Base-by-base conservation (phyloP, 495 filamentous ascomycete species). In the Penicillium flavigenum region DNA sequence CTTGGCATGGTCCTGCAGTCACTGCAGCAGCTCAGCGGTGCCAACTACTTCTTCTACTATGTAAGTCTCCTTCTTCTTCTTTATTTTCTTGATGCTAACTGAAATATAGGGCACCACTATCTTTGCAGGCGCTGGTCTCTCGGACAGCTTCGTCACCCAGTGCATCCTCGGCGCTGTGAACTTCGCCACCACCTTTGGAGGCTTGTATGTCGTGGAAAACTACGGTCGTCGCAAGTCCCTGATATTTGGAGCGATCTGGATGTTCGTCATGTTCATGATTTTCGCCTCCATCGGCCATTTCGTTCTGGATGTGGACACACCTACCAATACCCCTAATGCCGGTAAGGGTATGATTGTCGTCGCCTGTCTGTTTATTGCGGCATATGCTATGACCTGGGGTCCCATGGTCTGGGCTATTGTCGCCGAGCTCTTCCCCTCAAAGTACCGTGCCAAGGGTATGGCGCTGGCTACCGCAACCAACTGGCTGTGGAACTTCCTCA, bases 401-500 rank as follows among this genome's bases (percentile, higher is more conserved):
- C 91, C 90, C 3, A 86, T 91, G 59, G 76, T 90, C 20, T 94
- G 90, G 90, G 80, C 86, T 19, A 85, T 90, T 31, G 81, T 84
- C 11, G 88, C 86, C 9, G 90, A 96, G 71, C 81, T 93, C 41
- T 95, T 89, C 71, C 90, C 91, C 7, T 81, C 83, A 44, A 78
- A 84, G 51, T 90, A 89, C 64, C 83, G 89, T 46, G 87, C 88
- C 9, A 82, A 83, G 38, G 84, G 79, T 51, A 90, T 91, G 84
- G 85, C 86, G 17, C 64, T 91, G 9, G 85, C 88, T 5, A 92
- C 90, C 0, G 83, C 87, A 9, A 82, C 84, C 34, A 95, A 93
- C 75, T 95, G 91, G 91, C 75, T 85, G 22, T 92, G 86, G 86
- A 96, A 94, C 68, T 96, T 92, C 76, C 66, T 92, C 49, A 81